Conservation (phyloP, 352 stramenopile species). For the Phytophthora crassamura region DNA sequence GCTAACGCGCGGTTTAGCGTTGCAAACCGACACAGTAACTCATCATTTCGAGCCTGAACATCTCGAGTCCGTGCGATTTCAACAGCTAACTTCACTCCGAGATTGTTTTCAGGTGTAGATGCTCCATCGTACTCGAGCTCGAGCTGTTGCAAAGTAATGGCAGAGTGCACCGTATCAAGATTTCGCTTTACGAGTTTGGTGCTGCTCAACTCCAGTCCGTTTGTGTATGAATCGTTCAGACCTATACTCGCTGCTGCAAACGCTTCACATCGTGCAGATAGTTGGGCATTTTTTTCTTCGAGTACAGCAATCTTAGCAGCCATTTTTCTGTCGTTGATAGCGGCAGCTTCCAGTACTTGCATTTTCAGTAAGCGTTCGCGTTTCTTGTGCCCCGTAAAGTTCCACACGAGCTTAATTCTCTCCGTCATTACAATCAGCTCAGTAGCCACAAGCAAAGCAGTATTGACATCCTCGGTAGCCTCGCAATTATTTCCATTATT, state of each 20-base stretch:
- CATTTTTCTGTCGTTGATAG: conserved; percentile 17
- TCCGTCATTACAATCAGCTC: conserved; percentile 56
- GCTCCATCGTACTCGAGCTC: background rate
- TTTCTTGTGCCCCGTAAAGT: conserved; percentile 54
- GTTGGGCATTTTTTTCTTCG: conserved; percentile 22
- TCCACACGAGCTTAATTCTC: conserved; percentile 57
- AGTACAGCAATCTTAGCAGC: conserved; percentile 13
- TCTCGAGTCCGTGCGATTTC: conserved; percentile 16
- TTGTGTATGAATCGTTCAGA: background rate
- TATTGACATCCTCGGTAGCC: background rate
- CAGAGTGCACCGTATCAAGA: background rate
- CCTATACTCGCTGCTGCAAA: conserved; percentile 2
- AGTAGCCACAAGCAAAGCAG: conserved; percentile 28
- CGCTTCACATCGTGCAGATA: conserved; percentile 10
- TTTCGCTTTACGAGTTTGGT: background rate
- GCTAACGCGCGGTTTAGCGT: conserved; percentile 15
- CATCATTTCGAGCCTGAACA: conserved; percentile 24
- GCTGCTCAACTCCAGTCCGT: background rate
- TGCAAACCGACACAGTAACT: conserved; percentile 27
- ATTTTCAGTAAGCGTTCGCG: conserved; percentile 42
- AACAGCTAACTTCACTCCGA: conserved; percentile 15
- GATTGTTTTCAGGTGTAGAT: background rate
- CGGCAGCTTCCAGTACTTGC: conserved; percentile 17
- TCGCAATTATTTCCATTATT: background rate
- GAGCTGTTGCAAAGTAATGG: background rate